Base-by-base conservation (phyloP, 2,329 filamentous ascomycete species). In the Cladosporium sp. region DNA sequence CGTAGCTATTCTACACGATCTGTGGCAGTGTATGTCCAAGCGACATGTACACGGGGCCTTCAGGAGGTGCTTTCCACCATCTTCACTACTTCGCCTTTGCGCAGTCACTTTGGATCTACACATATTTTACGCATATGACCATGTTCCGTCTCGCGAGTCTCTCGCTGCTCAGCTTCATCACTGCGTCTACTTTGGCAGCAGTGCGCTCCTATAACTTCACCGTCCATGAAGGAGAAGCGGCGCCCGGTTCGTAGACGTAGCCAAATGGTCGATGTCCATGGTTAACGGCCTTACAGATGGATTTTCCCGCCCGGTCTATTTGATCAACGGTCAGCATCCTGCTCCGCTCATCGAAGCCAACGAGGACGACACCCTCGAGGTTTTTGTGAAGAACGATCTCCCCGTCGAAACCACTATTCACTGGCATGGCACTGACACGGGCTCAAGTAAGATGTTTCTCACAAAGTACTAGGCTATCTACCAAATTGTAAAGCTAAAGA, bases 331-430 rank as follows among this genome's bases (percentile, higher is more conserved):
- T 19, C 53, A 58, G 17, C 66, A 60, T 48, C 66, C 65, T 18
- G 66, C 61, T 4, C 65, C 66, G 0, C 60, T 58, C 4, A 64
- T 68, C 34, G 64, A 67, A 53, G 66, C 64, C 19, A 67, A 68
- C 45, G 64, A 61, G 58, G 62, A 62, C 27, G 66, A 68, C 47
- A 65, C 58, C 62, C 60, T 68, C 27, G 54, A 64, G 29, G 60
- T 68, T 19, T 59, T 51, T 3, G 61, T 68, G 5, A 54, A 60
- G 52, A 73, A 73, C 58, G 54, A 58, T n/a, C 58, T 72, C 17
- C 19, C 51, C 30, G 69, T 72, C 52, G 70, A 70, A 2, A 80
- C 70, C 0, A 73, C 75, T 1, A 75, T 78, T 69, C 73, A 81
- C 15, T 74, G 75, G 75, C 76, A 78, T 52, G 75, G 75, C n/a